Conservation (phyloP, 2,329 filamentous ascomycete species). For the Cladobotryum mycophilum region DNA sequence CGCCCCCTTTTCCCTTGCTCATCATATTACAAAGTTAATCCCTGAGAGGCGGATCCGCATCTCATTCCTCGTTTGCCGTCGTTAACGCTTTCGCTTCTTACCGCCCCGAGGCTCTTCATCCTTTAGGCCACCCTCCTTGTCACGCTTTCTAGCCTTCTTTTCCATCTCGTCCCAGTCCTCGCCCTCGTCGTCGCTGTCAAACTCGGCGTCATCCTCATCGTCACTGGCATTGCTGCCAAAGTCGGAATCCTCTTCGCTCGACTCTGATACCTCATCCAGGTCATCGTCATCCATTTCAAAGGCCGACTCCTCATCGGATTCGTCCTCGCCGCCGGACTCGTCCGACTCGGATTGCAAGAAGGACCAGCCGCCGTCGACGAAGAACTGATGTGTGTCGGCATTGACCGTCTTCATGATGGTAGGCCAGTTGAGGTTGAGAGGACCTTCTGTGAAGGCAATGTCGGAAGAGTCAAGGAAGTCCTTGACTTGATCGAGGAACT, state of each 20-base stretch:
- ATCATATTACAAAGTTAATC: background rate
- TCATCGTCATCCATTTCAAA: constrained; percentile 90
- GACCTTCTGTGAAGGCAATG: constrained; percentile 89
- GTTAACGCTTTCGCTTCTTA: constrained; percentile 43
- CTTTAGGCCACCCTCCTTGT: constrained; percentile 50
- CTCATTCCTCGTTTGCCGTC: background rate
- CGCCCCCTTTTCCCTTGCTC: background rate
- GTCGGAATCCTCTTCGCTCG: constrained; percentile 77
- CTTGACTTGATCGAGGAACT: constrained; percentile 89
- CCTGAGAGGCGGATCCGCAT: background rate
- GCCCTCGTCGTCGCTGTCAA: constrained; percentile 64
- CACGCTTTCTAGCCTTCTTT: constrained; percentile 81
- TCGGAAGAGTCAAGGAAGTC: constrained; percentile 96
- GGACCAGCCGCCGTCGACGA: constrained; percentile 88
- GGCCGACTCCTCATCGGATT: constrained; percentile 83
- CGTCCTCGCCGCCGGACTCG: constrained; percentile 68
- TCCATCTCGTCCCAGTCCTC: constrained; percentile 95
- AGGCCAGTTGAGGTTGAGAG: constrained; percentile 96
- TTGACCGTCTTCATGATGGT: constrained; percentile 99
- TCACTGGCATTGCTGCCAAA: constrained; percentile 86
- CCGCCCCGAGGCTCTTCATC: constrained; percentile 58
- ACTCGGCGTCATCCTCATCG: constrained; percentile 65
- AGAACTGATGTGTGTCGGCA: constrained; percentile 90
- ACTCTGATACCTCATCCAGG: constrained; percentile 72
- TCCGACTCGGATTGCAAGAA: constrained; percentile 87